phyloP scores from a whole-genome alignment of 495 filamentous ascomycete species.

The Aspergillus egyptiacus region DNA sequence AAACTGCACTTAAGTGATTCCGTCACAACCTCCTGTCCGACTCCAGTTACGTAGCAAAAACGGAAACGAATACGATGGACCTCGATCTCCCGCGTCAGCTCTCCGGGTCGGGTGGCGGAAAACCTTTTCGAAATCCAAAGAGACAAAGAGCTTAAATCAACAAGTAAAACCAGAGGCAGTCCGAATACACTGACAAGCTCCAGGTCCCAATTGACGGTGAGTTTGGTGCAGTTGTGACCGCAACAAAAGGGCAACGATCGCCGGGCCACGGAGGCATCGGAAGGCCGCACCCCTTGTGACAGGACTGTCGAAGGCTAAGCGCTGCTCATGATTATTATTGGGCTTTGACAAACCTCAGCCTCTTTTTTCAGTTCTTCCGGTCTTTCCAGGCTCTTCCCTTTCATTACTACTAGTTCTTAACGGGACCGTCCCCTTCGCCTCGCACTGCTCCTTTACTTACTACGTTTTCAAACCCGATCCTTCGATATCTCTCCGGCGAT shows the following conservation, averaged over 20 bases:
- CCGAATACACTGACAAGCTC: background rate
- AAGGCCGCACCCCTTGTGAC: conserved; percentile 20
- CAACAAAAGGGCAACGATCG: conserved; percentile 8
- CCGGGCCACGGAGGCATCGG: conserved; percentile 16
- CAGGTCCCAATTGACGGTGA: too few species aligned
- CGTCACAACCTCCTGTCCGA: too few species aligned
- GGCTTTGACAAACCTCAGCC: conserved; percentile 18
- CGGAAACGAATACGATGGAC: conserved; percentile 7
- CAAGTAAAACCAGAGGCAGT: background rate
- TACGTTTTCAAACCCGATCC: conserved; percentile 1
- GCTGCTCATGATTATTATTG: conserved; percentile 11
- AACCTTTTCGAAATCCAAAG: background rate
- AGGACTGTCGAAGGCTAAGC: too few species aligned
- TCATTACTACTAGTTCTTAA: conserved; percentile 15
- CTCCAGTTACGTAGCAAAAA: background rate
- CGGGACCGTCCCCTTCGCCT: conserved; percentile 5
- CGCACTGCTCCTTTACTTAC: conserved; percentile 12
- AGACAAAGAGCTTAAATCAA: background rate
- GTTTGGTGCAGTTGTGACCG: conserved; percentile 1
- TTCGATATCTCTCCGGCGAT: conserved; percentile 12
- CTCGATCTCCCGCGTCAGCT: background rate
- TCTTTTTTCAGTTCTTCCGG: conserved; percentile 18
- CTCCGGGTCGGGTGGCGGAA: background rate
- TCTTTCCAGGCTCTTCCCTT: conserved; percentile 2
- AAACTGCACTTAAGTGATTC: too few species aligned